Percentiles rank a stretch among this genome's conserved stretches.
phyloP scores from a whole-genome alignment of 2,329 filamentous ascomycete species.

The Colletotrichum sp. region DNA sequence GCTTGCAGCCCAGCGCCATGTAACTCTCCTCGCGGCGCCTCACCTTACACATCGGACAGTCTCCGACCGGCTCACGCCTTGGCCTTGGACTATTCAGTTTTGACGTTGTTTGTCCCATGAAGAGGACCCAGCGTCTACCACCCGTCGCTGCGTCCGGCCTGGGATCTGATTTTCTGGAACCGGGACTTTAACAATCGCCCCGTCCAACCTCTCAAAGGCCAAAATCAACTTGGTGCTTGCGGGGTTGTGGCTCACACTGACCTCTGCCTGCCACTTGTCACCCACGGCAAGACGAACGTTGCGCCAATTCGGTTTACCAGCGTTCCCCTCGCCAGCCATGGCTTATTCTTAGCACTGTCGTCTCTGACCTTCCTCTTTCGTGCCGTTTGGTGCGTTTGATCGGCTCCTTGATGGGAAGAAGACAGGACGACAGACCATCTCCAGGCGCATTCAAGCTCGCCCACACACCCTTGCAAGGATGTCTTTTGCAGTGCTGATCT shows the following conservation, averaged over 20 bases:
- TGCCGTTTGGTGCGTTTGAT: constrained; percentile 14
- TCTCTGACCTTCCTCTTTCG: constrained; percentile 4
- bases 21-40: neutral
- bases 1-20: neutral
- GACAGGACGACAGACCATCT: constrained; percentile 10
- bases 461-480: neutral
- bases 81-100: neutral
- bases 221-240: neutral
- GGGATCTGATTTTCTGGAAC: neutral
- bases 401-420: constrained; percentile 12
- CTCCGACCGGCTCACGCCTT: constrained; percentile 4
- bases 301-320: neutral
- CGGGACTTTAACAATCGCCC: neutral
- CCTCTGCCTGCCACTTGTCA: constrained; percentile 12
- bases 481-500: constrained; percentile 2
- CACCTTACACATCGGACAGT: constrained; percentile 2
- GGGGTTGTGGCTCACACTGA: constrained; percentile 3
- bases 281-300: constrained; percentile 13
- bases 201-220: neutral
- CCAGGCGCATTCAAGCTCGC: neutral
- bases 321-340: constrained; percentile 11
- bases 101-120: neutral
- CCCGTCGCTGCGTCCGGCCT: neutral
- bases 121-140: neutral
- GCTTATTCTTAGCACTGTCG: constrained; percentile 19